Conservation (phyloP, 352 stramenopile species). For the Pseudoperonospora humuli region DNA sequence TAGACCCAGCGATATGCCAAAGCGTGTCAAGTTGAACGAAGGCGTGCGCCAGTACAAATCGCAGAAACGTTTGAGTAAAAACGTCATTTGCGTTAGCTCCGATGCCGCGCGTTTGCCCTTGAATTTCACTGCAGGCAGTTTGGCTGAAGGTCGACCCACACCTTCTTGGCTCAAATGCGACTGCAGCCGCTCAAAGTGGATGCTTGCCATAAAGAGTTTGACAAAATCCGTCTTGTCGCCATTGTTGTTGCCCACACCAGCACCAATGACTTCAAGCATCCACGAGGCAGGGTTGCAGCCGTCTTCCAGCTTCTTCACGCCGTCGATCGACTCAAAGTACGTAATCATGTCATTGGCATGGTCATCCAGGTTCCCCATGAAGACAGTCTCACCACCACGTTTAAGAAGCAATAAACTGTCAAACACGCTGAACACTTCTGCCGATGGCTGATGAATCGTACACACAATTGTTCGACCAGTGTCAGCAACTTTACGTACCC, state of each 20-base stretch:
- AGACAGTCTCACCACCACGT: conserved; percentile 36
- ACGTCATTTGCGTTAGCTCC: conserved; percentile 18
- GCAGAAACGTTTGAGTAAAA: conserved; percentile 43
- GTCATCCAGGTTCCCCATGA: conserved; percentile 37
- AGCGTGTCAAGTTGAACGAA: conserved; percentile 76
- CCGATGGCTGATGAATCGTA: conserved; percentile 88
- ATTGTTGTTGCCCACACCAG: conserved; percentile 27
- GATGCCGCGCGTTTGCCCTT: conserved; percentile 24
- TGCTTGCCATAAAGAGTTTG: conserved; percentile 23
- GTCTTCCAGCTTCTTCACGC: conserved; percentile 36
- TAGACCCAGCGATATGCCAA: conserved; percentile 55
- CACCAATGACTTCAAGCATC: conserved; percentile 36
- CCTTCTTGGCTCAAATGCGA: conserved; percentile 26
- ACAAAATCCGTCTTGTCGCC: conserved; percentile 30
- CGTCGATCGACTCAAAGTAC: conserved; percentile 22
- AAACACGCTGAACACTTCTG: conserved; percentile 64
- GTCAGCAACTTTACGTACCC: conserved; percentile 78
- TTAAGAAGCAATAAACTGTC: conserved; percentile 19
- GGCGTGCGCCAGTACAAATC: conserved; percentile 58
- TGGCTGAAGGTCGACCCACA: conserved; percentile 16
- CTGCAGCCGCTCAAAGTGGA: conserved; percentile 18
- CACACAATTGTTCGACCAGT: conserved; percentile 68
- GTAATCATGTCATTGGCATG: conserved; percentile 32
- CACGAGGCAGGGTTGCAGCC: conserved; percentile 70
- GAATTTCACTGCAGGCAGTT: conserved; percentile 26